These are phyloP conservation scores for Pontederia crassipes DNA, from an alignment of 176 grass and related monocot genomes.

Conservation along the genomic window DNA sequence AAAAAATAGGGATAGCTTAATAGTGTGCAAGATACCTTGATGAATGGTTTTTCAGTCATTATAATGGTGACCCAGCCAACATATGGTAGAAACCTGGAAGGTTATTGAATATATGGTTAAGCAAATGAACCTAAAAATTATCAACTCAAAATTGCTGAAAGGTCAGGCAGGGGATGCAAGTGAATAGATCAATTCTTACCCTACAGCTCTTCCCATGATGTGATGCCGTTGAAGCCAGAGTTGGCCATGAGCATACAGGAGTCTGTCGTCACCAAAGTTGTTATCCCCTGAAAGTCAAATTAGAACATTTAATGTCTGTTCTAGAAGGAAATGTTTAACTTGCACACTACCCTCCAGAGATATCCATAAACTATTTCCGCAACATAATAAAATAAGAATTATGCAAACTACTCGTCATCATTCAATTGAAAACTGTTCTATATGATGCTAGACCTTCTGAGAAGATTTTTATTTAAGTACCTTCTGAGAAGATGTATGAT, in stretches of 20 bases:
- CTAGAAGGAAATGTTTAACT: no score
- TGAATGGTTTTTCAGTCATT: slow-evolving; percentile 73
- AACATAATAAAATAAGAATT: no score
- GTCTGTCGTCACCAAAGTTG: slow-evolving; percentile 43
- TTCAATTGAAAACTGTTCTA: no score
- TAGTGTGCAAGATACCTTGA: slow-evolving; percentile 35
- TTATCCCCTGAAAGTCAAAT: slow-evolving; percentile 48
- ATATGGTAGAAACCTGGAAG: slow-evolving; percentile 56
- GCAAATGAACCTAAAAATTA: slow-evolving; percentile 7
- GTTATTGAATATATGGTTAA: slow-evolving; percentile 1
- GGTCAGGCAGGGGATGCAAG: background rate
- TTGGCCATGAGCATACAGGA: slow-evolving; percentile 57
- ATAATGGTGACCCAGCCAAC: slow-evolving; percentile 68
- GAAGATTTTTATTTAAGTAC: no score
- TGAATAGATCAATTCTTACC: slow-evolving; percentile 29
- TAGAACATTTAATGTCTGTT: background rate
- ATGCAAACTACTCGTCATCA: no score
- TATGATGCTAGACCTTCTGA: no score
- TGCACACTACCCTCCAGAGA: no score
- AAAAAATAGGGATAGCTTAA: background rate
- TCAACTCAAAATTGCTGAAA: slow-evolving; percentile 5
- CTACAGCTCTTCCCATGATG: slow-evolving; percentile 65
- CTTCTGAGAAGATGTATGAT: no score
- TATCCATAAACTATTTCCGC: no score
- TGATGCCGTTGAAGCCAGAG: slow-evolving; percentile 74